These are phyloP conservation scores for Colletotrichum lindemuthianum DNA, from an alignment of 2,329 filamentous ascomycete genomes.

Conservation along the genomic window DNA sequence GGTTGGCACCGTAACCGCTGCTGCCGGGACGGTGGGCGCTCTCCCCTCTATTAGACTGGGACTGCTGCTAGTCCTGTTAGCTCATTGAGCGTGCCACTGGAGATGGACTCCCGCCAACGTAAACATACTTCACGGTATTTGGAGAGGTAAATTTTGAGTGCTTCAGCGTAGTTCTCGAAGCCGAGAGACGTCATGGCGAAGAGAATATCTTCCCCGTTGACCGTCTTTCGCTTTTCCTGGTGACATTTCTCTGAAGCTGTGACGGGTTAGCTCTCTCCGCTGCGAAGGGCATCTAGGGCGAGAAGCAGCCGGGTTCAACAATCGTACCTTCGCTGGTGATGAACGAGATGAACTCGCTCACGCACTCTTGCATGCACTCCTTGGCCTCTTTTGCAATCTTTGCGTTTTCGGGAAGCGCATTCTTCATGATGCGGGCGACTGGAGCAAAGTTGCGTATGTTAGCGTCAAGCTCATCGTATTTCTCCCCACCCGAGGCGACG, in stretches of 20 bases:
- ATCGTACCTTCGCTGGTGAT: slow-evolving; percentile 95
- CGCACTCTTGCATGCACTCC: slow-evolving; percentile 99
- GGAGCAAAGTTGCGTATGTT: slow-evolving; percentile 92
- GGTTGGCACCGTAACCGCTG: slow-evolving; percentile 60
- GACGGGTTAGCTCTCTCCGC: slow-evolving; percentile 40
- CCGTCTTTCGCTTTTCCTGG: slow-evolving; percentile 98
- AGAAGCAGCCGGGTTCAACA: background rate
- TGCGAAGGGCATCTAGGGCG: slow-evolving; percentile 23
- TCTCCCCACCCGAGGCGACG: slow-evolving; percentile 59
- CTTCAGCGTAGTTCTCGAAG: slow-evolving; percentile 98
- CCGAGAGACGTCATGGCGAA: slow-evolving; percentile 99
- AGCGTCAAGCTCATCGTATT: slow-evolving; percentile 76
- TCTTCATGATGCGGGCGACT: slow-evolving; percentile 99
- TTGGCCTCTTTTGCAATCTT: slow-evolving; percentile 99
- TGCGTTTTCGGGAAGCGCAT: slow-evolving; percentile 94
- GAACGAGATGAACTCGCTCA: slow-evolving; percentile 98
- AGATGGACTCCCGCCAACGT: background rate
- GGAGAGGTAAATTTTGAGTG: slow-evolving; percentile 96
- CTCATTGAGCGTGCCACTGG: background rate
- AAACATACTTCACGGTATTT: slow-evolving; percentile 94
- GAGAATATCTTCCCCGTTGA: slow-evolving; percentile 97
- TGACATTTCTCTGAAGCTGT: slow-evolving; percentile 98
- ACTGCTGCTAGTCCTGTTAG: slow-evolving; percentile 35
- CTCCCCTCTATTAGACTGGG: slow-evolving; percentile 75
- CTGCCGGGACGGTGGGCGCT: slow-evolving; percentile 60